Base-by-base conservation (phyloP, 495 filamentous ascomycete species). In the Mytilinidion resinicola region DNA sequence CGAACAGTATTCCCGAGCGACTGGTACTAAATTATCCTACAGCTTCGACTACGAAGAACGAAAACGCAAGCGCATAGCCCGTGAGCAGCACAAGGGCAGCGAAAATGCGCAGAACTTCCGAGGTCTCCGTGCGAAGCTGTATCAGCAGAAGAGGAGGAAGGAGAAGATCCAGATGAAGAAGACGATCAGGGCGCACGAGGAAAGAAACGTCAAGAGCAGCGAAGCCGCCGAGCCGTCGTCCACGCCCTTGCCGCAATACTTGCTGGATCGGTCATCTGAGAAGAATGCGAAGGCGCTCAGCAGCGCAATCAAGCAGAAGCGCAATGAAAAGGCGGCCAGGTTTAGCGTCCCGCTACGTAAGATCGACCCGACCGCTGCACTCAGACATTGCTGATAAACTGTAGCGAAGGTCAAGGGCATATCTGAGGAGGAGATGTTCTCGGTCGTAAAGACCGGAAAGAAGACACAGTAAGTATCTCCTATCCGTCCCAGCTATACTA, bases 151-250 rank as follows among this genome's bases (percentile, higher is more conserved):
- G 82, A 82, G 93, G 41, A 89, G 91, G 75, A 82, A 87, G 67
- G 89, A 97, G 77, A 99, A 99, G 86, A 97, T 99, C 72, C 91
- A 96, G 83, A 92, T 98, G 88, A 87, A 88, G 74, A 96, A 98
- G 82, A 79, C 84, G 67, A 95, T 98, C 82, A 87, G 86, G 73
- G 85, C 87, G 57, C 87, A 92, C 76, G 93, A 98, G 72, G 88
- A 96, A 78, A 86, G 88, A 73, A 95, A 95, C 68, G 85, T 97
- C 78, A 95, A 96, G 74, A 86, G 88, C n/a, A 78, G 83, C n/a
- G 81, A 83, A n/a, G 82, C 85, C 62, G 75, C 82, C 56, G 85
- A 87, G 73, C 85, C 88, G 19, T 84, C 84, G 60, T 71, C 75
- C 44, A 86, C 85, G 35, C 85, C 91, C 44, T 72, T 96, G 55